Percentiles rank a stretch among this genome's conserved stretches.
phyloP scores from a whole-genome alignment of 805 yeast species.

The Saccharomycopsis guyanensis region DNA sequence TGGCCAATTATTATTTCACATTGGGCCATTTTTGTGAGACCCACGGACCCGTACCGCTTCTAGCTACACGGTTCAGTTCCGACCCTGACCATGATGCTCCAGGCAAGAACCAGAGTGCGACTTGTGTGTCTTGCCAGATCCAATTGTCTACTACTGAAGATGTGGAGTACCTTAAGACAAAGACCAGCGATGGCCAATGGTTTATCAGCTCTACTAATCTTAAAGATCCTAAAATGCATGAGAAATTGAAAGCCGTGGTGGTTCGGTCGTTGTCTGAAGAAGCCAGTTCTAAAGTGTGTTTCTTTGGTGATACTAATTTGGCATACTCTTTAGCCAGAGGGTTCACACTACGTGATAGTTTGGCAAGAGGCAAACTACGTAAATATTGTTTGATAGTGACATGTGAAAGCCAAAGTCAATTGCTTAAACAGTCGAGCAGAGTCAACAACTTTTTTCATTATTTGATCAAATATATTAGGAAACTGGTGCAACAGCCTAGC shows the following conservation, averaged over 20 bases:
- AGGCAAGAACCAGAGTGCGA: background rate
- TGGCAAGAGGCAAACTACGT: constrained; percentile 18
- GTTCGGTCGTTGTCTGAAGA: constrained; percentile 22
- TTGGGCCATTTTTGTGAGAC: constrained; percentile 21
- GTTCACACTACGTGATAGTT: constrained; percentile 11
- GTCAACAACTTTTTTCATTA: constrained; percentile 14
- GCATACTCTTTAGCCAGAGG: constrained; percentile 17
- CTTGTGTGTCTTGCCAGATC: constrained; percentile 14
- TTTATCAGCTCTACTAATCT: constrained; percentile 4
- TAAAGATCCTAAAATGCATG: constrained; percentile 4
- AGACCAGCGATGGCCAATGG: background rate
- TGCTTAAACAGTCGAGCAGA: constrained; percentile 10
- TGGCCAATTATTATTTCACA: constrained; percentile 18
- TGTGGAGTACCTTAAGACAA: constrained; percentile 1
- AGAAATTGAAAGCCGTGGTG: constrained; percentile 12
- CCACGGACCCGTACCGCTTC: constrained; percentile 20
- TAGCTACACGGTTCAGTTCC: constrained; percentile 10
- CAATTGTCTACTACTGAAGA: background rate
- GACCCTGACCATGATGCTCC: background rate
- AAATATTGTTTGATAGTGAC: constrained; percentile 18
- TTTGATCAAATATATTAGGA: constrained; percentile 13
- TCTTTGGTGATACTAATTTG: constrained; percentile 19
- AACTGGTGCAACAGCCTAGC: background rate
- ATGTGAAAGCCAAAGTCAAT: constrained; percentile 13
- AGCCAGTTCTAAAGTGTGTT: constrained; percentile 14